phyloP scores from a whole-genome alignment of 2,329 filamentous ascomycete genomes.

The Elsinoe batatas region DNA sequence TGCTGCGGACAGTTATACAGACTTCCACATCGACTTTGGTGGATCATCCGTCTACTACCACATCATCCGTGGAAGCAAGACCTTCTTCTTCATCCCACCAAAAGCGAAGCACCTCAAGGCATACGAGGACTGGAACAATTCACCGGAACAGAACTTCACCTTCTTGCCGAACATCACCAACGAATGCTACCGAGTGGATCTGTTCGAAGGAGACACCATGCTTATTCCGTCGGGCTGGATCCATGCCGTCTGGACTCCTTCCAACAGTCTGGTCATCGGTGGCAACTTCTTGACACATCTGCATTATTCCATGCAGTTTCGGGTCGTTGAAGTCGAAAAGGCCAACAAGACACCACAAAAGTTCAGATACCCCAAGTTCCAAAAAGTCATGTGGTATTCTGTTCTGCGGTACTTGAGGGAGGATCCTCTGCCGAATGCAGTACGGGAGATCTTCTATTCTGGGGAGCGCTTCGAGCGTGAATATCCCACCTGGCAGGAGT shows the following conservation, averaged over 20 bases:
- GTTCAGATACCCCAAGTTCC: constrained; percentile 59
- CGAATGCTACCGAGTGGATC: constrained; percentile 57
- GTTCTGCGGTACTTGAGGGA: constrained; percentile 54
- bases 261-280: constrained; percentile 60
- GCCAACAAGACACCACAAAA: constrained; percentile 55
- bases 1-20: constrained; percentile 60
- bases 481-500: constrained; percentile 49
- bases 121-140: constrained; percentile 62
- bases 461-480: constrained; percentile 48
- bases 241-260: constrained; percentile 60
- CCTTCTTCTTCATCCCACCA: constrained; percentile 62
- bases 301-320: constrained; percentile 58
- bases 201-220: constrained; percentile 59
- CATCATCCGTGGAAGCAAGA: constrained; percentile 58
- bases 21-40: constrained; percentile 64
- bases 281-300: constrained; percentile 58
- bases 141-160: constrained; percentile 54
- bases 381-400: constrained; percentile 60
- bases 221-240: constrained; percentile 64
- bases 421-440: constrained; percentile 50
- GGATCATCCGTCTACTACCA: constrained; percentile 63
- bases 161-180: constrained; percentile 56
- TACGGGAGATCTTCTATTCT: constrained; percentile 45
- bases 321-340: constrained; percentile 56
- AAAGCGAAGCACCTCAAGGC: constrained; percentile 59